Base-by-base conservation (phyloP, 1,139 yeast genomes). In the Geotrichum bryndzae region DNA sequence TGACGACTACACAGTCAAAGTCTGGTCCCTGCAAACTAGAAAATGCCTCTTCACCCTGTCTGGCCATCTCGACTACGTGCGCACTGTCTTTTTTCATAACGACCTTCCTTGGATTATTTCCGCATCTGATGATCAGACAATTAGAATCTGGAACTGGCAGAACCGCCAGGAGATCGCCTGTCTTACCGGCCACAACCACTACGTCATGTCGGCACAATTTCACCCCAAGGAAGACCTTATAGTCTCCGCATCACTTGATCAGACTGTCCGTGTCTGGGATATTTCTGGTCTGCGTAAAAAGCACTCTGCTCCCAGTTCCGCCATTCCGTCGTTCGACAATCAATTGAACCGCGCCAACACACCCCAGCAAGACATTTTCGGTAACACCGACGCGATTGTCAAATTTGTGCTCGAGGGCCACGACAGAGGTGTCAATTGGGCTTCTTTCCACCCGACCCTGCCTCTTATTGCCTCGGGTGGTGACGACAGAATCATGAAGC, bases 141-240 rank as follows among this genome's bases (percentile, higher is more conserved):
- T 95, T 68, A 84, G 99, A 73, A 94, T 95, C 69, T 95, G 99
- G 99, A 95, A 95, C 78, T 95, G 99, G 99, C 99, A 95, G 79
- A 92, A 92, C 74, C 87, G 99, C 69, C 96, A 91, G 75, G 98
- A 94, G 73, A 88, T 95, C 71, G 98, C 99, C 29, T 90, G 97
- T 71, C 80, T 95, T 70, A 94, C 99, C 7, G 99, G 99, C 65
- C 99, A 95, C 76, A 92, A 91, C 76, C 99, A 95, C 77, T 95
- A 95, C 75, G 98, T 95, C 64, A 90, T 94, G 96, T 88, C 96
- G 69, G 98, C 99, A 1, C 96, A 90, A 76, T 95, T 95, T 82
- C 99, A 95, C 74, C 98, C 97, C 53, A 80, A 86, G 57, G 97
- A 95, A 69, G 99, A 95, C 74, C 82, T 95, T 71, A 87, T 95